A percentile compares a stretch with the other conserved stretches of the same genome.
Evolutionary conservation across 2,329 filamentous ascomycete species (phyloP).

Genomic region (Magnaporthiopsis rhizophila): DNA sequence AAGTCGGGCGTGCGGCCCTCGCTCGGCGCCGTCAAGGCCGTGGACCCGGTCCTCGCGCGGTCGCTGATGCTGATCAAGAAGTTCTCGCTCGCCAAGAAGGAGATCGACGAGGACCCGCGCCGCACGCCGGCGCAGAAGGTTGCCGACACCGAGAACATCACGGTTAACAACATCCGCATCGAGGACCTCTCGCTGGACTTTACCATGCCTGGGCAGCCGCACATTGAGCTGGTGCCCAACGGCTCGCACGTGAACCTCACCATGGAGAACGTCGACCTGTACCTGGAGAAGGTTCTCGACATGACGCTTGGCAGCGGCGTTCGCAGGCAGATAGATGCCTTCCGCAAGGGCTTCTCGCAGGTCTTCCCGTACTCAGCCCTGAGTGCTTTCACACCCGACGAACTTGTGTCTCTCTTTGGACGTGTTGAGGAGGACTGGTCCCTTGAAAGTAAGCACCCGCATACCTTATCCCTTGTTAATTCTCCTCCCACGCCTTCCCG

Average conservation of each 20-base stretch:
- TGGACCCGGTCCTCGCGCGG: conserved; percentile 78
- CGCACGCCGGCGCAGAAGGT: conserved; percentile 65
- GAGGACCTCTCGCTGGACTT: conserved; percentile 92
- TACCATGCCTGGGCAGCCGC: conserved; percentile 82
- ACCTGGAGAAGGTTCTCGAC: conserved; percentile 84
- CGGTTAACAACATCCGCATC: conserved; percentile 66
- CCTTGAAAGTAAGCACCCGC: conserved; percentile 69
- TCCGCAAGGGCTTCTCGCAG: conserved; percentile 83
- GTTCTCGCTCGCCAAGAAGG: conserved; percentile 75
- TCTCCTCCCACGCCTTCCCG: too few relatives aligned
- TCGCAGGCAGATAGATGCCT: conserved; percentile 80
- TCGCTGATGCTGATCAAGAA: conserved; percentile 83
- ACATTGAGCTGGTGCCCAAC: conserved; percentile 71
- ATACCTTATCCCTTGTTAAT: background rate
- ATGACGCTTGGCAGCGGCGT: conserved; percentile 87
- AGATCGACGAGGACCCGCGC: conserved; percentile 61
- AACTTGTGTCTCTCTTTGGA: conserved; percentile 91
- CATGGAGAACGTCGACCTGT: conserved; percentile 84
- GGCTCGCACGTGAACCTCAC: conserved; percentile 71
- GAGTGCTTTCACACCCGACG: conserved; percentile 88
- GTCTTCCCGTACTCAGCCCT: conserved; percentile 94
- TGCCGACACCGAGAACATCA: conserved; percentile 58
- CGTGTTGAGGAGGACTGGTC: conserved; percentile 94
- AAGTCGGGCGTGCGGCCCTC: conserved; percentile 65
- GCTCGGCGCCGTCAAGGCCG: conserved; percentile 78